Percentiles rank a stretch among this genome's conserved stretches.
These are phyloP conservation scores for Zasmidium cellare DNA, from an alignment of 2,329 filamentous ascomycete species.

Conservation along the genomic window DNA sequence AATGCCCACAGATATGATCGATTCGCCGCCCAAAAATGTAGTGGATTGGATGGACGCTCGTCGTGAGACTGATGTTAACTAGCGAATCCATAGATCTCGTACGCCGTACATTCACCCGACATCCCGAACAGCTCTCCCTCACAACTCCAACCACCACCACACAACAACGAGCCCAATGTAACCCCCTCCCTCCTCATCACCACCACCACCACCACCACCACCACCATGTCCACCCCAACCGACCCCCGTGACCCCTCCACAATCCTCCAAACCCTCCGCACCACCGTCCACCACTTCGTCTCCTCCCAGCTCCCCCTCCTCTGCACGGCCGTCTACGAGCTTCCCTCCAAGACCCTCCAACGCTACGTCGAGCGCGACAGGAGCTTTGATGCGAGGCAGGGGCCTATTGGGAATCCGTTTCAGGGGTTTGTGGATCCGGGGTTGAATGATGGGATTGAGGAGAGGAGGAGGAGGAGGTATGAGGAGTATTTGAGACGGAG, in stretches of 20 bases:
- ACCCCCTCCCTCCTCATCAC: no score
- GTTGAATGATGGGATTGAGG: constrained; percentile 20
- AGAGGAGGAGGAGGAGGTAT: constrained; percentile 10
- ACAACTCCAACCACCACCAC: no score
- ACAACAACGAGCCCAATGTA: no score
- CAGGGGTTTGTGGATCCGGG: constrained; percentile 22
- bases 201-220: neutral
- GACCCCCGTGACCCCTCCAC: constrained; percentile 17
- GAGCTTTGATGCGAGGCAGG: constrained; percentile 21
- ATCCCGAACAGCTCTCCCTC: no score
- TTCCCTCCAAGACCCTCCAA: constrained; percentile 16
- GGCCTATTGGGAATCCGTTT: constrained; percentile 21
- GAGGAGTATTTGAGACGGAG: constrained; percentile 12
- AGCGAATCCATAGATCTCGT: no score
- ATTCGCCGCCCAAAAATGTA: no score
- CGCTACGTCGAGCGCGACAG: constrained; percentile 20
- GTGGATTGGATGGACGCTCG: no score
- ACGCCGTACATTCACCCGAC: no score
- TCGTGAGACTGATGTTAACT: no score
- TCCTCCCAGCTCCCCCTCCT: constrained; percentile 18
- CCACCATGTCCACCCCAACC: neutral
- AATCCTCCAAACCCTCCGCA: constrained; percentile 15
- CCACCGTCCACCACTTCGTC: constrained; percentile 11
- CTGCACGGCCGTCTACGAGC: constrained; percentile 11
- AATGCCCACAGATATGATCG: no score